Evolutionary conservation across 192 early-diverging fungal genomes (phyloP).

Genomic region (Ambispora gerdemannii): DNA sequence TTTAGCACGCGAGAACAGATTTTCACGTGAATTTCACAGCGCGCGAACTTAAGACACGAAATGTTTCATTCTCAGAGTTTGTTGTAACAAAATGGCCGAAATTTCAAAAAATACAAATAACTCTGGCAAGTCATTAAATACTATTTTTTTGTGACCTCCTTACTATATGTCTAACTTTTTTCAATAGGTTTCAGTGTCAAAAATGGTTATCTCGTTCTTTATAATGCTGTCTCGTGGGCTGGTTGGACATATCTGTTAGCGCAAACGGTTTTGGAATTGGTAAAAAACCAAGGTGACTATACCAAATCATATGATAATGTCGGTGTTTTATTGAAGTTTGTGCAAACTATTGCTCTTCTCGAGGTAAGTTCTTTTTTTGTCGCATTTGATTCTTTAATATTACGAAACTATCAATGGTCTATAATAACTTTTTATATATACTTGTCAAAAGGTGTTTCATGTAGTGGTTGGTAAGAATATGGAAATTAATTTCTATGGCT

Average conservation of each 20-base stretch:
- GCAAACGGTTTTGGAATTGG: slow-evolving; percentile 51
- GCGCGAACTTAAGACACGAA: no score
- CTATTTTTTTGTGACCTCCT: no score
- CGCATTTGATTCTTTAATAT: slow-evolving; percentile 23
- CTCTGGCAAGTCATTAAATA: no score
- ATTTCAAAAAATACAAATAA: no score
- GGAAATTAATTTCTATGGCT: background rate
- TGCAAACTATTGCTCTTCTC: slow-evolving; percentile 81
- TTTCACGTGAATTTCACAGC: no score
- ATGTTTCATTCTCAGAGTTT: no score
- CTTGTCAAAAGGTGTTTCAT: slow-evolving; percentile 39
- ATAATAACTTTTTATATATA: background rate
- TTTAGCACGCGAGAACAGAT: no score
- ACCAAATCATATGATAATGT: slow-evolving; percentile 59
- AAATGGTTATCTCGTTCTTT: slow-evolving; percentile 70
- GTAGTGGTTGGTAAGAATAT: slow-evolving; percentile 34
- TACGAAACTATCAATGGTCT: background rate
- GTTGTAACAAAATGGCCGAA: no score
- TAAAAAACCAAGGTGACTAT: slow-evolving; percentile 52
- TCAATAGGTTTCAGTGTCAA: background rate
- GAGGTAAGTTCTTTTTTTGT: slow-evolving; percentile 61
- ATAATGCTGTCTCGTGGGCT: slow-evolving; percentile 76
- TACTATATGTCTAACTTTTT: no score
- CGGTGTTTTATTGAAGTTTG: slow-evolving; percentile 60
- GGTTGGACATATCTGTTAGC: slow-evolving; percentile 81